A percentile compares a stretch with the other conserved stretches of the same genome.
These are phyloP conservation scores for Hypoxylon cercidicola DNA, from an alignment of 495 filamentous ascomycete species.

Conservation along the genomic window DNA sequence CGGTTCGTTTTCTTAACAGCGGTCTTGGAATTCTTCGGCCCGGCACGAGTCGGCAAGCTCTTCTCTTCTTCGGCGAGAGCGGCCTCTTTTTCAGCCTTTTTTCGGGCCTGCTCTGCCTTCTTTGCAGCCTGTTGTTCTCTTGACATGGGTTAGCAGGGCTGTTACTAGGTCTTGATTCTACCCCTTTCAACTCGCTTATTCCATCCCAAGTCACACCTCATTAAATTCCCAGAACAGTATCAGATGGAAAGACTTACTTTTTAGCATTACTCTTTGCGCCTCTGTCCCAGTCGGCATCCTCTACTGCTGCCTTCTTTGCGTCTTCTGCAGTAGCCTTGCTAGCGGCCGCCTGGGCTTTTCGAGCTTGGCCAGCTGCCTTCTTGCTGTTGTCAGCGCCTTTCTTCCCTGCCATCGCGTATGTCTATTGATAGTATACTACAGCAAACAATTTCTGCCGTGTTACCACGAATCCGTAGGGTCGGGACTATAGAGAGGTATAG, in stretches of 20 bases:
- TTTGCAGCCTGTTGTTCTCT: constrained; percentile 88
- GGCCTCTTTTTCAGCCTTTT: constrained; percentile 89
- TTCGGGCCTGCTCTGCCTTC: constrained; percentile 83
- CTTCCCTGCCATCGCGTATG: constrained; percentile 64
- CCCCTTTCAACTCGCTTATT: constrained; percentile 3
- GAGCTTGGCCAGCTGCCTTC: constrained; percentile 88
- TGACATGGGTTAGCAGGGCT: constrained; percentile 17
- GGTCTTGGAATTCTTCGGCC: constrained; percentile 65
- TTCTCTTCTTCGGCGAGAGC: constrained; percentile 87
- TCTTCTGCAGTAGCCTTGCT: constrained; percentile 77
- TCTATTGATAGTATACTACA: neutral
- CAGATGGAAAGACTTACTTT: constrained; percentile 68
- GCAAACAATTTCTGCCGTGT: neutral
- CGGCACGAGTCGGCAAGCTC: constrained; percentile 68
- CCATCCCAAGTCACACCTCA: constrained; percentile 1
- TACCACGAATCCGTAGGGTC: constrained; percentile 1
- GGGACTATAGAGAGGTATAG: neutral
- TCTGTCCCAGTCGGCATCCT: constrained; percentile 84
- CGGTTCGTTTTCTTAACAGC: constrained; percentile 73
- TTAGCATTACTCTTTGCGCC: constrained; percentile 85
- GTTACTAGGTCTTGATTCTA: neutral
- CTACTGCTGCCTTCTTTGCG: constrained; percentile 71
- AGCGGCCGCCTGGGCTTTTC: constrained; percentile 90
- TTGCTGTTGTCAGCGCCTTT: constrained; percentile 84
- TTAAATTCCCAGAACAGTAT: no score